Evolutionary conservation across 2,329 filamentous ascomycete species (phyloP), one percentile per base, ranked within the genome.

Genomic region (Paraconiothyrium sp.): DNA sequence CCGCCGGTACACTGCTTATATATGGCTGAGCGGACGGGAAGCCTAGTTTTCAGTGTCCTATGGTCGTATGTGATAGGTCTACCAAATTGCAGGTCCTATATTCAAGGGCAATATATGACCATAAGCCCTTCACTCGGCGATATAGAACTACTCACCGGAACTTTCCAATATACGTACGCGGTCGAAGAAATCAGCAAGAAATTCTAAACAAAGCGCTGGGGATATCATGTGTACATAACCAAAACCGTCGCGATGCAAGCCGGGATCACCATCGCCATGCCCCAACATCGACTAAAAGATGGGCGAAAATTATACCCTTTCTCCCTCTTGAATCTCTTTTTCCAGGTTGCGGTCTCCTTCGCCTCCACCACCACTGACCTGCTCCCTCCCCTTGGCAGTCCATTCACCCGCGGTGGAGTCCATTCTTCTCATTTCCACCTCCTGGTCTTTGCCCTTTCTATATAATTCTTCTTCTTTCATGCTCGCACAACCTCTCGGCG

Each of bases 401-500:
- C 73, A 76, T 57, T 78, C 74, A 3, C 75, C 75, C 16, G 71
- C 69, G 9, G 70, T 70, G 9, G 55, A 63, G 57, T 77, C 76
- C 0, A 78, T 54, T 14, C 66, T 67, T 20, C 69, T 70, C 2
- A 58, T 67, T 20, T 57, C 48, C 4, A 66, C 66, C 7, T 44
- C 66, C 41, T 72, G 67, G 24, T 66, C 32, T 16, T 63, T 44
- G 20, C 59, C 67, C 27, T 64, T 59, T 10, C 64, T 43, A 48
- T 76, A 77, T 32, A 74, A 77, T 2, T 71, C 68, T 3, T 48
- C 27, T 4, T 64, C 54, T 22, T 44, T 55, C 16, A 79, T 63
- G 1, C 81, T 78, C 66, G 88, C 87, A 67, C 90, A 93, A 0
- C 88, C 88, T 50, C 77, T 82, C 0, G 92, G 92, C 10, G 87